phyloP scores from a whole-genome alignment of 1,284 basidiomycete genomes.

The Farysia itapuensis region DNA sequence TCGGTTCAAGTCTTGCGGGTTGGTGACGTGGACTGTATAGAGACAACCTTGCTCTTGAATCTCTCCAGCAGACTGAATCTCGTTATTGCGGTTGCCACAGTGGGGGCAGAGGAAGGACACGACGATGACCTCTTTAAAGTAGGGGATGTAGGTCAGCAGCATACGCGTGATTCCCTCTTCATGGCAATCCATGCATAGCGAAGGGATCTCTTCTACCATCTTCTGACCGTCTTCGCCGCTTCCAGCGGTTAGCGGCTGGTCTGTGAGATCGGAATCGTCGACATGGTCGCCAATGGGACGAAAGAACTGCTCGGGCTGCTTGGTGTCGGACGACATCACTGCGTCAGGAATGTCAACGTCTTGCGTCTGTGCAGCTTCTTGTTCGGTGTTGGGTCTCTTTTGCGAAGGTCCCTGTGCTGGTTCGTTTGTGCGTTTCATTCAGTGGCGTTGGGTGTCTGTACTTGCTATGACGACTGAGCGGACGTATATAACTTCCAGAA shows the following conservation, averaged over 20 bases:
- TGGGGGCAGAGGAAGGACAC: constrained; percentile 95
- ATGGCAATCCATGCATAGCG: constrained; percentile 89
- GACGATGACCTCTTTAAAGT: constrained; percentile 91
- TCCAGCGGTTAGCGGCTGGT: constrained; percentile 1
- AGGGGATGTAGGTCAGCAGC: constrained; percentile 91
- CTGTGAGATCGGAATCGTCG: constrained; percentile 7
- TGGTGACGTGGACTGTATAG: constrained; percentile 81
- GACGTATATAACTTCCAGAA: too few species aligned
- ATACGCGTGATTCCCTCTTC: constrained; percentile 90
- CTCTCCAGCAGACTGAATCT: constrained; percentile 85
- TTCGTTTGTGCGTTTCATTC: constrained; percentile 35
- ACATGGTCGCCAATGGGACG: constrained; percentile 47
- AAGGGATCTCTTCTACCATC: constrained; percentile 68
- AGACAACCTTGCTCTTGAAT: constrained; percentile 69
- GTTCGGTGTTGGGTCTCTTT: constrained; percentile 29
- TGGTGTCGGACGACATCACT: constrained; percentile 18
- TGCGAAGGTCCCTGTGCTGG: constrained; percentile 17
- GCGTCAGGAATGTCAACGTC: constrained; percentile 26
- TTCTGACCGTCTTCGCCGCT: constrained; percentile 28
- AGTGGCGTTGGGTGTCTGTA: too few species aligned
- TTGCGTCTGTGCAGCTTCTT: neutral
- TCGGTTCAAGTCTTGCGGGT: constrained; percentile 76
- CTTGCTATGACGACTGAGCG: too few species aligned
- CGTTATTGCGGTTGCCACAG: constrained; percentile 88
- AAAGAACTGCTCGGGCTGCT: constrained; percentile 37